phyloP scores from a whole-genome alignment of 768 basidiomycete species.

The Boletus bicolor region DNA sequence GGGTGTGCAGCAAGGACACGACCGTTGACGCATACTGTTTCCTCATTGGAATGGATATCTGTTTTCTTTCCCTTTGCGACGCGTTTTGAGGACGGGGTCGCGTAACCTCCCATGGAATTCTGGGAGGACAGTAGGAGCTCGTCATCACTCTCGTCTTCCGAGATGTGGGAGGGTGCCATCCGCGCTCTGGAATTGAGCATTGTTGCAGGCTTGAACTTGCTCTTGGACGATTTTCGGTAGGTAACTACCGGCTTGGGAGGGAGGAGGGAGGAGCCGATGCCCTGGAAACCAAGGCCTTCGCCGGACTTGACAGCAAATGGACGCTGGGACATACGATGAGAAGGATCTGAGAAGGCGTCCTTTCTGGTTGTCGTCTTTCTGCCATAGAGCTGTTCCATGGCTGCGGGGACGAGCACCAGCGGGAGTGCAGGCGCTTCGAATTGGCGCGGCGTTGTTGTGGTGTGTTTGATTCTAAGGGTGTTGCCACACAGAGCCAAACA shows the following conservation, averaged over 20 bases:
- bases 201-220: slow-evolving; percentile 7
- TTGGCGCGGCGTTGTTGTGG: slow-evolving; percentile 28
- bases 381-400: slow-evolving; percentile 24
- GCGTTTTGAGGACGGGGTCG: slow-evolving; percentile 12
- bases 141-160: slow-evolving; percentile 26
- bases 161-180: not conserved
- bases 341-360: slow-evolving; percentile 12
- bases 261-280: slow-evolving; percentile 21
- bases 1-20: slow-evolving; percentile 22
- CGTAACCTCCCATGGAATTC: slow-evolving; percentile 11
- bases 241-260: slow-evolving; percentile 1
- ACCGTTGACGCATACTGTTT: slow-evolving; percentile 17
- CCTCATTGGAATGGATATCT: not conserved
- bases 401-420: not conserved
- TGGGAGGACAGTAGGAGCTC: slow-evolving; percentile 30
- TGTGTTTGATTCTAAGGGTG: slow-evolving; percentile 25
- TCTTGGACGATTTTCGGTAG: slow-evolving; percentile 1
- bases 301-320: slow-evolving; percentile 25
- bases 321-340: slow-evolving; percentile 24
- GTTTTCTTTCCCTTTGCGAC: slow-evolving; percentile 7
- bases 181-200: not conserved
- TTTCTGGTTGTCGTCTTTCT: not conserved
- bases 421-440: not conserved
- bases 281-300: slow-evolving; percentile 26
- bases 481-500: slow-evolving; percentile 23